Conservation (phyloP, 1,139 yeast species). For the Hansenula lynferdii region DNA sequence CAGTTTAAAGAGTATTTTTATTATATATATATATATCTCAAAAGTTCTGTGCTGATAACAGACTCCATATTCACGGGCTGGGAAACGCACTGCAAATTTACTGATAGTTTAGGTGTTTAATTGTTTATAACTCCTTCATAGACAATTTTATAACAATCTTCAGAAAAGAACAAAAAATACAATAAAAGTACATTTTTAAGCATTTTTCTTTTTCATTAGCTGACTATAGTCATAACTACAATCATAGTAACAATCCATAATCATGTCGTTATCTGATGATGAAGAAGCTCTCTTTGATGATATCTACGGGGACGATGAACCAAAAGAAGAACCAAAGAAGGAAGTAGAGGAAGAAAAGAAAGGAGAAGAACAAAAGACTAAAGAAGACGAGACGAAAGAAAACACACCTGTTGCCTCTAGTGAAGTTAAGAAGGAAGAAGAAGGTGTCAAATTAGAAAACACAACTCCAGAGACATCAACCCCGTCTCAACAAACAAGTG, state of each 20-base stretch:
- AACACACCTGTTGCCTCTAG: neutral
- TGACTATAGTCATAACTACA: too few relatives aligned
- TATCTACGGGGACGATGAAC: slow-evolving; percentile 33
- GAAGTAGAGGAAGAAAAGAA: slow-evolving; percentile 4
- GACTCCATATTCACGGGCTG: too few relatives aligned
- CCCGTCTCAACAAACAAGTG: slow-evolving; percentile 1
- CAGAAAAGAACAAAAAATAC: neutral
- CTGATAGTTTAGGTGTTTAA: slow-evolving; percentile 2
- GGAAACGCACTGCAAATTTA: neutral
- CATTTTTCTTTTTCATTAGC: neutral
- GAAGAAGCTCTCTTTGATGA: slow-evolving; percentile 37
- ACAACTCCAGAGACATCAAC: slow-evolving; percentile 23
- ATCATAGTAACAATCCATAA: neutral
- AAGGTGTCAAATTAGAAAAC: slow-evolving; percentile 10
- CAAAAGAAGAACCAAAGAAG: slow-evolving; percentile 11
- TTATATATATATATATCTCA: too few relatives aligned
- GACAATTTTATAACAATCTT: neutral
- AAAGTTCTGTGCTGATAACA: too few relatives aligned
- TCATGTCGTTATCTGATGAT: slow-evolving; percentile 22
- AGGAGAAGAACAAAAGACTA: slow-evolving; percentile 2
- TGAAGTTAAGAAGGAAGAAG: slow-evolving; percentile 22
- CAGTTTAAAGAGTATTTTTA: too few relatives aligned
- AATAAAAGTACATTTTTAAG: neutral
- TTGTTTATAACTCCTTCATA: slow-evolving; percentile 1
- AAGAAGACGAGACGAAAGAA: slow-evolving; percentile 2